phyloP scores from a whole-genome alignment of 306 rosid species.

The Vigna hirtella region DNA sequence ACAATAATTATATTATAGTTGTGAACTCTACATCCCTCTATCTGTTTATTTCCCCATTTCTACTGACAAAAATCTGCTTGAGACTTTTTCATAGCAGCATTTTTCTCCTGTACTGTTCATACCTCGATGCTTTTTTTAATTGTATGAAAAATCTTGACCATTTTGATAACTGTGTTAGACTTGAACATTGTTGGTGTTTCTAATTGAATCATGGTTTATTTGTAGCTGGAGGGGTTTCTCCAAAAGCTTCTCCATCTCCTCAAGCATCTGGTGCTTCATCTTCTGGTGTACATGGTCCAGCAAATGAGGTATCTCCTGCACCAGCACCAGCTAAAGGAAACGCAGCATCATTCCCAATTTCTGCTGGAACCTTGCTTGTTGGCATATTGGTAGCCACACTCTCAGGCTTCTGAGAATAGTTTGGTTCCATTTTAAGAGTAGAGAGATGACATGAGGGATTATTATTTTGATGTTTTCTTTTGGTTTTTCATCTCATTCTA shows the following conservation, averaged over 20 bases:
- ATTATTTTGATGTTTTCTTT: slow-evolving; percentile 43
- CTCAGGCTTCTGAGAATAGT: slow-evolving; percentile 44
- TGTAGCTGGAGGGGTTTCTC: slow-evolving; percentile 52
- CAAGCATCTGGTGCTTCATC: slow-evolving; percentile 40
- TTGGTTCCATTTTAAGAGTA: slow-evolving; percentile 37
- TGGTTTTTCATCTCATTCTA: slow-evolving; percentile 33
- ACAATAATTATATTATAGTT: background rate
- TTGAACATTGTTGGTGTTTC: slow-evolving; percentile 5
- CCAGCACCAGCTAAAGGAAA: slow-evolving; percentile 50
- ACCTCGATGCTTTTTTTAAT: background rate
- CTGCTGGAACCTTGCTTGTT: slow-evolving; percentile 49
- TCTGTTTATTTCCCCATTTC: background rate
- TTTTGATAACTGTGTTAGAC: background rate
- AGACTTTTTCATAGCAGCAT: background rate
- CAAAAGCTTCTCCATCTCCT: slow-evolving; percentile 51
- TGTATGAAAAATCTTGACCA: slow-evolving; percentile 16
- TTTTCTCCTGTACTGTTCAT: background rate
- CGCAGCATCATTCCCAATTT: slow-evolving; percentile 49
- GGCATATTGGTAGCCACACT: slow-evolving; percentile 34
- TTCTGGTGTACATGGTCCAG: slow-evolving; percentile 23
- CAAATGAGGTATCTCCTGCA: slow-evolving; percentile 48
- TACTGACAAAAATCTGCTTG: background rate
- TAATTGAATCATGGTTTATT: slow-evolving; percentile 32
- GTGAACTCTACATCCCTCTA: background rate
- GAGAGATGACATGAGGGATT: slow-evolving; percentile 46